phyloP scores from a whole-genome alignment of 169 alveolate species.

The Cryptosporidium canis region DNA sequence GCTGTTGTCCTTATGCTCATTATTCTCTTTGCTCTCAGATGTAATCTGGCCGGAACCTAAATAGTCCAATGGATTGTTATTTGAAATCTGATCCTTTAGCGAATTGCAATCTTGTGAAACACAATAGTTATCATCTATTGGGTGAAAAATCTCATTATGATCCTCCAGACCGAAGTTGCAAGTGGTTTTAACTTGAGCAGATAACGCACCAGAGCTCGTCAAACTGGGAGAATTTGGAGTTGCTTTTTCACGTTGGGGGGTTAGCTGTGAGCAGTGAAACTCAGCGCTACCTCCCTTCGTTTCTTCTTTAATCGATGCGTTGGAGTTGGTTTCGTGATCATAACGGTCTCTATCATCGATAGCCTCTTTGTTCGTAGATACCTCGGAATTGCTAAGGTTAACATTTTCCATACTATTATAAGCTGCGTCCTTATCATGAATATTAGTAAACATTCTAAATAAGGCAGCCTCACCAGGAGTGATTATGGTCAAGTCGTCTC shows the following conservation, averaged over 20 bases:
- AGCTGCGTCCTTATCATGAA: slow-evolving; percentile 38
- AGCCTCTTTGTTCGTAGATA: slow-evolving; percentile 5
- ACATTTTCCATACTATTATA: not conserved
- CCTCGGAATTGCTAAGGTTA: slow-evolving; percentile 7
- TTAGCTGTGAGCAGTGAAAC: not conserved
- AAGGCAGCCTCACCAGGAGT: slow-evolving; percentile 71
- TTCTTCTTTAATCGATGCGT: not conserved
- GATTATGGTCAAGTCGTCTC: slow-evolving; percentile 56
- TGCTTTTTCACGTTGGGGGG: not conserved
- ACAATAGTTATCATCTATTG: not conserved
- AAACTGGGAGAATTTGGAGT: not conserved
- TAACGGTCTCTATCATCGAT: not conserved
- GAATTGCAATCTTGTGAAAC: not conserved
- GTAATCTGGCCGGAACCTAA: not conserved
- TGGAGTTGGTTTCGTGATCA: not conserved
- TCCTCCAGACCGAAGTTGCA: not conserved
- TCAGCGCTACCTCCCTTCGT: not conserved
- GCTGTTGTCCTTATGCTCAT: not conserved
- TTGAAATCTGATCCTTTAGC: not conserved
- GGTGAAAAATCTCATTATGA: not conserved
- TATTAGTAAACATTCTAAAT: slow-evolving; percentile 55
- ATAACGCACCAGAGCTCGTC: not conserved
- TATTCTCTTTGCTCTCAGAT: slow-evolving; percentile 21
- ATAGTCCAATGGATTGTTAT: not conserved
- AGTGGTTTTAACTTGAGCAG: not conserved